Evolutionary conservation across 208 protist species (phyloP).

Genomic region (Vickermania spadyakhi): DNA sequence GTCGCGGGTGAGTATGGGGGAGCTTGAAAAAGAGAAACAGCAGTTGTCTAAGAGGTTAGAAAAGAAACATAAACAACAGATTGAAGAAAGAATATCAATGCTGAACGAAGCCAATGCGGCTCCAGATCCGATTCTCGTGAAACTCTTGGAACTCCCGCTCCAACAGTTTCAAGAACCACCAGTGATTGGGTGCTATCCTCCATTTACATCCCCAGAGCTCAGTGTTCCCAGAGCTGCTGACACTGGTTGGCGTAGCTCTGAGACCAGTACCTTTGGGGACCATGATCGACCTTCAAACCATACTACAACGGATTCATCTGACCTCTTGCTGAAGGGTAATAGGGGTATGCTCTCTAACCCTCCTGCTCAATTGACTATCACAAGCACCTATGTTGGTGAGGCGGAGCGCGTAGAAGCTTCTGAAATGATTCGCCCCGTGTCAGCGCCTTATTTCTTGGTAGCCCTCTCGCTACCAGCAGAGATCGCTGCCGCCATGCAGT

Average conservation of each 20-base stretch:
- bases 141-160: neutral
- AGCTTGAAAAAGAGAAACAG: neutral
- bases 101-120: neutral
- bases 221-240: too few relatives aligned
- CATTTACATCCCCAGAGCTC: too few relatives aligned
- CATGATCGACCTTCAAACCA: too few relatives aligned
- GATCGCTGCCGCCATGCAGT: neutral
- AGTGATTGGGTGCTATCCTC: neutral
- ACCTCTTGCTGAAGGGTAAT: too few relatives aligned
- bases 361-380: too few relatives aligned
- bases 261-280: too few relatives aligned
- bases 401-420: too few relatives aligned
- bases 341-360: too few relatives aligned
- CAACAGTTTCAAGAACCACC: neutral
- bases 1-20: neutral
- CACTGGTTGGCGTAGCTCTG: too few relatives aligned
- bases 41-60: neutral
- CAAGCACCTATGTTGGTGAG: too few relatives aligned
- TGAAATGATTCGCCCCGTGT: too few relatives aligned
- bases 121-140: neutral
- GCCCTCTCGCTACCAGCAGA: neutral
- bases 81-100: neutral
- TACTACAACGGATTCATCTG: too few relatives aligned
- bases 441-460: neutral
- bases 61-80: neutral